A percentile compares a stretch with the other conserved stretches of the same genome.
These are phyloP conservation scores for Lepiota venenata DNA, from an alignment of 768 basidiomycete genomes.

Conservation along the genomic window DNA sequence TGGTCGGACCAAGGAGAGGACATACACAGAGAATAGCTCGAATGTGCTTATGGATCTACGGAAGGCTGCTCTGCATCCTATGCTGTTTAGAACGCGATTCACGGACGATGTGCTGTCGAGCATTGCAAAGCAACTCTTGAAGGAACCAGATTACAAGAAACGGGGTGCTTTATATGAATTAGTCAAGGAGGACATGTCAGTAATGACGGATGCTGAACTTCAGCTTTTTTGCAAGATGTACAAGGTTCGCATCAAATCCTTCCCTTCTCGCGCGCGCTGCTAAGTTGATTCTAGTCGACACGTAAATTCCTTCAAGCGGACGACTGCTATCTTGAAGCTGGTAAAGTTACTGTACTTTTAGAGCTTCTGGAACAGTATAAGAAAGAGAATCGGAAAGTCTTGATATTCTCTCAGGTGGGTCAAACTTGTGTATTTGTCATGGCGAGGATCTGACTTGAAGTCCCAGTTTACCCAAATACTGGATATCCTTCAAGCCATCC, in stretches of 20 bases:
- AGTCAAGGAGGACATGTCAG: constrained; percentile 96
- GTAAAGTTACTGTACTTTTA: constrained; percentile 78
- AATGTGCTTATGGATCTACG: constrained; percentile 98
- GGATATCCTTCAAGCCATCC: constrained; percentile 84
- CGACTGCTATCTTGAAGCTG: constrained; percentile 79
- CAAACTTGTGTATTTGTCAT: background rate
- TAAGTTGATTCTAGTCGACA: constrained; percentile 45
- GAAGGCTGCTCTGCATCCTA: constrained; percentile 94
- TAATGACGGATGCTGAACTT: constrained; percentile 97
- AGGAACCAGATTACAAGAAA: constrained; percentile 90
- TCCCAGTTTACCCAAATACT: constrained; percentile 91
- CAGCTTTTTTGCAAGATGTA: constrained; percentile 84
- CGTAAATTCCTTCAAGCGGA: constrained; percentile 73
- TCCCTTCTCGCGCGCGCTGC: background rate
- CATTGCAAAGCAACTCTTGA: constrained; percentile 80
- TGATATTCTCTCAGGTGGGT: constrained; percentile 92
- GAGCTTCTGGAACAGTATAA: constrained; percentile 67
- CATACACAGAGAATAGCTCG: constrained; percentile 76
- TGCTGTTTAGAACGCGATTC: constrained; percentile 88
- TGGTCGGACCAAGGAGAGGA: constrained; percentile 54
- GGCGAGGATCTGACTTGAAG: background rate
- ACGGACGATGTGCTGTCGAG: constrained; percentile 70
- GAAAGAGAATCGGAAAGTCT: constrained; percentile 69
- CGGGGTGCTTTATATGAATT: constrained; percentile 75
- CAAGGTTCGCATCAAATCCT: constrained; percentile 53